Evolutionary conservation across 495 filamentous ascomycete genomes (phyloP).

Genomic region (Neurospora sp.): DNA sequence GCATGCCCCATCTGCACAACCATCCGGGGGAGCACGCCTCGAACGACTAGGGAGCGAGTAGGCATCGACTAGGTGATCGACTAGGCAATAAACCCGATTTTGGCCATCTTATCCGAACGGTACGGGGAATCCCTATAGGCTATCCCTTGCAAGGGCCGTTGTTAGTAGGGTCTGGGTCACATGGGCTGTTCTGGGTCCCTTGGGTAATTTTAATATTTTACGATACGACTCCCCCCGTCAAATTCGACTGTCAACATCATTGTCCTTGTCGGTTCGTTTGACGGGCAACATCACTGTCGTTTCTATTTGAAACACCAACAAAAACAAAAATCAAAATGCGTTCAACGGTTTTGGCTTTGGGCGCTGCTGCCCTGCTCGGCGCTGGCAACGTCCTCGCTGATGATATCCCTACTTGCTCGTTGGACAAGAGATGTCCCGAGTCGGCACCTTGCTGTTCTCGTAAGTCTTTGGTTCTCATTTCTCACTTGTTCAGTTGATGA

Average conservation of each 20-base stretch:
- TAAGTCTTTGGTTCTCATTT: constrained; percentile 40
- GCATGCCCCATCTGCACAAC: neutral
- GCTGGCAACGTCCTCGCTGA: constrained; percentile 28
- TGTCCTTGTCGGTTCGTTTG: neutral
- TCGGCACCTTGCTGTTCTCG: constrained; percentile 83
- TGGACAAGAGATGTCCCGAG: constrained; percentile 61
- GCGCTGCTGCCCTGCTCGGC: constrained; percentile 31
- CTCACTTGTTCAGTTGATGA: neutral
- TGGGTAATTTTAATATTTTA: neutral
- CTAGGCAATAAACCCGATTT: neutral
- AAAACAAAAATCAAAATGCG: neutral
- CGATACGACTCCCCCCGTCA: neutral
- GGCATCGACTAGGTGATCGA: neutral
- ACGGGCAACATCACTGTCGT: neutral
- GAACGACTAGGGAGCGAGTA: neutral
- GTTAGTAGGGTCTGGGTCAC: neutral
- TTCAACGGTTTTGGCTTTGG: constrained; percentile 21
- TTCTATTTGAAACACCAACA: neutral
- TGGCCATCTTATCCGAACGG: neutral
- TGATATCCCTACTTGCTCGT: constrained; percentile 21
- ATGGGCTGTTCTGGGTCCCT: neutral
- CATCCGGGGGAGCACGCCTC: neutral
- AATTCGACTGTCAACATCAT: neutral
- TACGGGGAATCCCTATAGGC: neutral
- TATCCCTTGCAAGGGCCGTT: neutral